Percentiles rank a stretch among this genome's conserved stretches.
phyloP scores from a whole-genome alignment of 2,329 filamentous ascomycete genomes.

The Botrytis deweyae region DNA sequence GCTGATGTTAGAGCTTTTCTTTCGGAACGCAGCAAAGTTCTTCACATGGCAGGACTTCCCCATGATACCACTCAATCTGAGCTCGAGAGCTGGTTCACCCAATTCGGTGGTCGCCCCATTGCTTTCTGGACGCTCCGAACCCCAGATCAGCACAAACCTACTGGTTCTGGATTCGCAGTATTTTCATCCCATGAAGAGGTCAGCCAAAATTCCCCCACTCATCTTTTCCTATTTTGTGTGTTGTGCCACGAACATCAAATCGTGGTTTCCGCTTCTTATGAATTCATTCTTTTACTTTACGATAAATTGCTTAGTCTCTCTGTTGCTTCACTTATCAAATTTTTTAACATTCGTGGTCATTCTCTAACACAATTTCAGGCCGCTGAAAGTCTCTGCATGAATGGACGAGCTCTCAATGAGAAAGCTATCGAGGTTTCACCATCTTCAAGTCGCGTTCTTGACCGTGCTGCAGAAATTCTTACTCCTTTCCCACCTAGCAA shows the following conservation, averaged over 20 bases:
- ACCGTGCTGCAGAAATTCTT: conserved; percentile 91
- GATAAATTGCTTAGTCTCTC: conserved; percentile 32
- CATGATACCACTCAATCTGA: conserved; percentile 99
- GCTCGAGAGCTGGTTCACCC: conserved; percentile 98
- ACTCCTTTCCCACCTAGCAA: conserved; percentile 98
- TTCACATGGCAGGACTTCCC: conserved; percentile 95
- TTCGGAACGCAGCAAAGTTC: conserved; percentile 93
- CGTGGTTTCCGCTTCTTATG: conserved; percentile 33
- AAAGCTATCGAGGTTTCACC: conserved; percentile 99
- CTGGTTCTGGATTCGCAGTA: conserved; percentile 94
- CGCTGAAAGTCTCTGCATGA: conserved; percentile 98
- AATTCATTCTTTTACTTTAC: conserved; percentile 38
- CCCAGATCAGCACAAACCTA: conserved; percentile 99
- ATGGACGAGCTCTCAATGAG: conserved; percentile 94
- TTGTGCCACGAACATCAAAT: conserved; percentile 34
- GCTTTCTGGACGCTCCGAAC: conserved; percentile 98
- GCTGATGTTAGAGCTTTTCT: conserved; percentile 96
- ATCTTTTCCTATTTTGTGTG: conserved; percentile 35
- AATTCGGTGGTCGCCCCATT: conserved; percentile 95
- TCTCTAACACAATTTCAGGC: conserved; percentile 58
- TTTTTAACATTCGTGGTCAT: conserved; percentile 38
- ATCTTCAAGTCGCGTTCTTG: conserved; percentile 92
- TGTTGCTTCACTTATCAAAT: conserved; percentile 32
- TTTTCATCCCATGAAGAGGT: conserved; percentile 99
- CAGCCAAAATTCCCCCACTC: conserved; percentile 36